These are phyloP conservation scores for Plasmopara halstedii DNA, from an alignment of 352 stramenopile species.

Conservation along the genomic window DNA sequence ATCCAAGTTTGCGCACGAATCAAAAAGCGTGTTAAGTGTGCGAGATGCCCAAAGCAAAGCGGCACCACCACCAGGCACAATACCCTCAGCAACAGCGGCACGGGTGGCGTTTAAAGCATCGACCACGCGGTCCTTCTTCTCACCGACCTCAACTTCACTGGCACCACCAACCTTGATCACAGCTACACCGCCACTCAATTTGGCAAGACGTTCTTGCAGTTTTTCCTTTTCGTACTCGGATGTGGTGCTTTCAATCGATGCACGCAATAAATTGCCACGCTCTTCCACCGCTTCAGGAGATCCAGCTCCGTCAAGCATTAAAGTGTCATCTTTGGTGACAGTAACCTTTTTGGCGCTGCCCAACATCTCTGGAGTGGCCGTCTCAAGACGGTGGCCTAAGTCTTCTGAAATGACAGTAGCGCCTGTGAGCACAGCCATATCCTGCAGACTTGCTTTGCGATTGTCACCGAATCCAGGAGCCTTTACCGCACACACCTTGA, in stretches of 20 bases:
- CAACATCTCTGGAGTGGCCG: constrained; percentile 92
- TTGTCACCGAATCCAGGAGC: constrained; percentile 99
- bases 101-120: constrained; percentile 99
- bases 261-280: constrained; percentile 93
- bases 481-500: constrained; percentile 99
- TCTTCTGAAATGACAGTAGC: constrained; percentile 98
- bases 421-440: constrained; percentile 98
- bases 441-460: constrained; percentile 98
- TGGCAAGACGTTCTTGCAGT: constrained; percentile 99
- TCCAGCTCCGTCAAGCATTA: constrained; percentile 95
- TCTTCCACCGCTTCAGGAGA: constrained; percentile 92
- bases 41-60: constrained; percentile 96
- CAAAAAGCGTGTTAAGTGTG: constrained; percentile 84
- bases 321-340: constrained; percentile 99
- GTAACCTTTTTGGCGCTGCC: constrained; percentile 93
- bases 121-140: constrained; percentile 99
- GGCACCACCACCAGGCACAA: constrained; percentile 97
- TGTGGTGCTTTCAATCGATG: constrained; percentile 94
- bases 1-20: constrained; percentile 92
- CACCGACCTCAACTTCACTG: constrained; percentile 97
- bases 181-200: constrained; percentile 97
- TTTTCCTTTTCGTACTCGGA: constrained; percentile 99
- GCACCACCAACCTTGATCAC: constrained; percentile 99
- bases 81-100: constrained; percentile 98
- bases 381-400: constrained; percentile 98